phyloP scores from a whole-genome alignment of 192 early-diverging fungal species.

The Chytriomyces sp. region DNA sequence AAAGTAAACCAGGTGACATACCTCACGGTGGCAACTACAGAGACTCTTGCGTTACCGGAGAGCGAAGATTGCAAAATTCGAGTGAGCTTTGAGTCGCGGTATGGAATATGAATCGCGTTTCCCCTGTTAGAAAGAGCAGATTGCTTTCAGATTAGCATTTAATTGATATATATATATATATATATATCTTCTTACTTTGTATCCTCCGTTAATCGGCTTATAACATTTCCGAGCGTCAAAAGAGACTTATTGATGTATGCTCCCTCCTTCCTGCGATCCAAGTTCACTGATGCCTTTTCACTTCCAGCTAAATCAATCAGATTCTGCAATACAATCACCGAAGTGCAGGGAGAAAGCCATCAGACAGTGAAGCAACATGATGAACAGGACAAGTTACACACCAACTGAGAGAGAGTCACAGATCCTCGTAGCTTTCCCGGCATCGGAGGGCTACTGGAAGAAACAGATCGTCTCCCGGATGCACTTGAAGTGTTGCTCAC shows the following conservation, averaged over 20 bases:
- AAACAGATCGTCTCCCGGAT: background rate
- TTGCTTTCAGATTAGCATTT: background rate
- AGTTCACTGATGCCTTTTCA: conserved; percentile 82
- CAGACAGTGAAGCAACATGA: background rate
- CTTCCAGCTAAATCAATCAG: conserved; percentile 93
- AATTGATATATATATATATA: background rate
- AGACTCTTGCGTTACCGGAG: conserved; percentile 85
- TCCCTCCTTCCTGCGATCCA: conserved; percentile 90
- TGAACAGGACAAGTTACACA: conserved; percentile 7
- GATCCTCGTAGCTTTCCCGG: conserved; percentile 36
- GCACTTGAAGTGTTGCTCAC: conserved; percentile 20
- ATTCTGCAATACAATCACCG: conserved; percentile 50
- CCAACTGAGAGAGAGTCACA: conserved; percentile 40
- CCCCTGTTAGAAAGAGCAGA: background rate
- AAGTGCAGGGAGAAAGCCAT: background rate
- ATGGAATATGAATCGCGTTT: conserved; percentile 82
- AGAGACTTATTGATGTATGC: conserved; percentile 93
- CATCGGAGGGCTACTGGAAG: background rate
- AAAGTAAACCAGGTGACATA: background rate
- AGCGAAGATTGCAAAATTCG: conserved; percentile 91
- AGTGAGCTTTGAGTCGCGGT: conserved; percentile 96
- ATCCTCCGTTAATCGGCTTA: conserved; percentile 83
- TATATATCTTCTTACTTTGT: conserved; percentile 28
- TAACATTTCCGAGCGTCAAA: conserved; percentile 90
- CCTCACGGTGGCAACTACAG: conserved; percentile 89